These are phyloP conservation scores for Phytopythium aichiense DNA, from an alignment of 352 stramenopile species.

Conservation along the genomic window DNA sequence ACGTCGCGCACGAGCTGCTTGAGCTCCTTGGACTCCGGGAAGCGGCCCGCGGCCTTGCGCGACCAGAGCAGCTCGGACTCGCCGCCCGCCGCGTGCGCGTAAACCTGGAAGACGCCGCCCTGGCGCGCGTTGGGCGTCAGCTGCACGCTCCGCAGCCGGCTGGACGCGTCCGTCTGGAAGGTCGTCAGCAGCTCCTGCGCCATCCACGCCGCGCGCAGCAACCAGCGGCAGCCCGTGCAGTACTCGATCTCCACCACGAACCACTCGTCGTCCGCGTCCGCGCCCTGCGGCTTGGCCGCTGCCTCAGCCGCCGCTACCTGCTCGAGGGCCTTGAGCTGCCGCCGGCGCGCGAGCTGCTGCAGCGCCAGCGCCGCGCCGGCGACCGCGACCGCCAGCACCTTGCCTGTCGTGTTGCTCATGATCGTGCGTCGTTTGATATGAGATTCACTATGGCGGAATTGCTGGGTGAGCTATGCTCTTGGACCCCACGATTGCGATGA, in stretches of 20 bases:
- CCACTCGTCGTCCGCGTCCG: constrained; percentile 10
- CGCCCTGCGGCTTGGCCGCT: neutral
- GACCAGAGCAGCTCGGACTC: constrained; percentile 83
- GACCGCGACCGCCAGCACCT: constrained; percentile 22
- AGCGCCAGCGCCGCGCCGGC: constrained; percentile 27
- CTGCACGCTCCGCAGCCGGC: constrained; percentile 47
- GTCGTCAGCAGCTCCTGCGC: constrained; percentile 91
- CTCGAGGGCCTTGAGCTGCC: constrained; percentile 4
- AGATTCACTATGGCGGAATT: neutral
- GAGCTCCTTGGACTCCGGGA: constrained; percentile 91
- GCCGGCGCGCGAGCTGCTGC: constrained; percentile 36
- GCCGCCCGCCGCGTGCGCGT: constrained; percentile 35
- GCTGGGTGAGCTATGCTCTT: neutral
- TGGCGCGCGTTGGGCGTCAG: constrained; percentile 56
- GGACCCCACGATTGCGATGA: no score
- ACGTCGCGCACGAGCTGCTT: constrained; percentile 91
- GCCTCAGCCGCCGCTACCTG: neutral
- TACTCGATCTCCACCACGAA: constrained; percentile 90
- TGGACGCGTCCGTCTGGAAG: constrained; percentile 76
- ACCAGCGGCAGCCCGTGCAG: constrained; percentile 89
- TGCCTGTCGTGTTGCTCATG: constrained; percentile 8
- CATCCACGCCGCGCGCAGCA: constrained; percentile 87
- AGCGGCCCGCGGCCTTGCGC: constrained; percentile 68
- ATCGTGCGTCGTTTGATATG: constrained; percentile 5
- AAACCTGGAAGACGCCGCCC: constrained; percentile 68